Conservation (phyloP, 2,329 filamentous ascomycete genomes). For the Chaetomium globosum region DNA sequence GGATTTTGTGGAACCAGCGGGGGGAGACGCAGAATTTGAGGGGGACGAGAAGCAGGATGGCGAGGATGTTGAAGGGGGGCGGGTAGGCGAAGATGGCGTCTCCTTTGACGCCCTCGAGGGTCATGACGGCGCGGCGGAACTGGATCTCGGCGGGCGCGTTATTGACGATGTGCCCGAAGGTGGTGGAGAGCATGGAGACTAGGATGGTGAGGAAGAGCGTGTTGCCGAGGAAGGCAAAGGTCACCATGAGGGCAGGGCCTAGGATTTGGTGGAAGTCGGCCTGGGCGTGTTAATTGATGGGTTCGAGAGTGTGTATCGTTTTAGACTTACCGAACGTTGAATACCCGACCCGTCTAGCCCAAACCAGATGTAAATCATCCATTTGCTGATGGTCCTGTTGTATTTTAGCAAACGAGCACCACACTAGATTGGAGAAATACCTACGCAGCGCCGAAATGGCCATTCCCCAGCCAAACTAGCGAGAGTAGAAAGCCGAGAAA, state of each 20-base stretch:
- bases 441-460: slow-evolving; percentile 60
- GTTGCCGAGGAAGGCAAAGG: slow-evolving; percentile 84
- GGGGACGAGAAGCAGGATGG: slow-evolving; percentile 72
- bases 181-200: slow-evolving; percentile 83
- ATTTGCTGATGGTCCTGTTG: slow-evolving; percentile 71
- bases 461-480: slow-evolving; percentile 75
- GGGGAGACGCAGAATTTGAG: slow-evolving; percentile 77
- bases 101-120: slow-evolving; percentile 81
- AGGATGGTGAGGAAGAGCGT: slow-evolving; percentile 87
- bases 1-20: slow-evolving; percentile 88
- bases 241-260: slow-evolving; percentile 77
- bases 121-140: slow-evolving; percentile 77
- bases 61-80: slow-evolving; percentile 81
- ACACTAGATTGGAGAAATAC: slow-evolving; percentile 25
- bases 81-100: slow-evolving; percentile 82
- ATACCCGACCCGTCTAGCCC: slow-evolving; percentile 74
- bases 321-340: slow-evolving; percentile 50
- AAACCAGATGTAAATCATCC: slow-evolving; percentile 95
- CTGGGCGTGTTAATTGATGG: slow-evolving; percentile 40
- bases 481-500: slow-evolving; percentile 80
- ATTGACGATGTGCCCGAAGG: slow-evolving; percentile 74
- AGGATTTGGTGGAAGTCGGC: slow-evolving; percentile 77
- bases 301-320: background rate
- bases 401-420: slow-evolving; percentile 14
- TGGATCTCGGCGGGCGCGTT: slow-evolving; percentile 83